Conservation (phyloP, 257 asterid species). For the Cinchona pubescens region DNA sequence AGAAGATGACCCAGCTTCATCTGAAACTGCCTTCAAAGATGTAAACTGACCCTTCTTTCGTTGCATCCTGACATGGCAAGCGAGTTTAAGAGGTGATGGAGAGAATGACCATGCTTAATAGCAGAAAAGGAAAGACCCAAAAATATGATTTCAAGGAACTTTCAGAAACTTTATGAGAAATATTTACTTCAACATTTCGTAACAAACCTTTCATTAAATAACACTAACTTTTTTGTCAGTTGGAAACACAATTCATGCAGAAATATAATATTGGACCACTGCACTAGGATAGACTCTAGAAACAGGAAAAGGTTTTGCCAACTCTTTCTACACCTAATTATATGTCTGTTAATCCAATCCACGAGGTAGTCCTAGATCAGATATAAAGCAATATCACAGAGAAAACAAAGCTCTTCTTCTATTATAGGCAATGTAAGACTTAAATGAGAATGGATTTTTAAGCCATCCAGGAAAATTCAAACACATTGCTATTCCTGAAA, state of each 20-base stretch:
- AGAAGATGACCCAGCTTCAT: slow-evolving; percentile 75
- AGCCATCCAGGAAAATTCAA: neutral
- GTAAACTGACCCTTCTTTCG: slow-evolving; percentile 98
- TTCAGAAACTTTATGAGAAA: neutral
- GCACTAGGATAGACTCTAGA: neutral
- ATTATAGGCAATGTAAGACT: neutral
- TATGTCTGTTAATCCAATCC: neutral
- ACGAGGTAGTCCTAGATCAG: neutral
- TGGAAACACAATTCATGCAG: neutral
- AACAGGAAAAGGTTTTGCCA: neutral
- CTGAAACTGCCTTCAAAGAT: slow-evolving; percentile 70
- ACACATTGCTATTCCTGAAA: neutral
- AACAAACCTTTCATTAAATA: neutral
- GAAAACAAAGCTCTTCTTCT: neutral
- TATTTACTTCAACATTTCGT: neutral
- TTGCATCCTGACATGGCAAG: slow-evolving; percentile 78
- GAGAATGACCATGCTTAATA: neutral
- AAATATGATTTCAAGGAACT: neutral
- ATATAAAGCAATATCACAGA: neutral
- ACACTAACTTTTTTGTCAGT: neutral
- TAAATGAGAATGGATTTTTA: neutral
- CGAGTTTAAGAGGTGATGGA: neutral
- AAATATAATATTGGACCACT: neutral
- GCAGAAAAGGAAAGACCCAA: neutral
- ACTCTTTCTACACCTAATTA: neutral